Conservation (phyloP, 345 rosid genomes). For the Physaria fendleri region DNA sequence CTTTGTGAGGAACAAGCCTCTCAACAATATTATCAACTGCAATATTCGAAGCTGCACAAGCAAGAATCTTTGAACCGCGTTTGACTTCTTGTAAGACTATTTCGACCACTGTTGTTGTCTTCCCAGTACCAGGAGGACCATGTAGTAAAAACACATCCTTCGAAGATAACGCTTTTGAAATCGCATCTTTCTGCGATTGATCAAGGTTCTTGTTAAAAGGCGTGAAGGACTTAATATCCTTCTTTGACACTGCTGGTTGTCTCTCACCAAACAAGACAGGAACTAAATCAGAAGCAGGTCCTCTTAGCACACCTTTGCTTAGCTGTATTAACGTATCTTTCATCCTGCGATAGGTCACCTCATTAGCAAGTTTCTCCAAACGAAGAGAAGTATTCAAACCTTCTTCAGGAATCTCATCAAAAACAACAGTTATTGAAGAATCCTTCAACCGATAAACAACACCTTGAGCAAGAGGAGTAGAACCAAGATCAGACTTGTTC, state of each 20-base stretch:
- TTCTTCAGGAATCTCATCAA: slow-evolving; percentile 88
- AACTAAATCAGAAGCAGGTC: slow-evolving; percentile 81
- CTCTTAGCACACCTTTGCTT: slow-evolving; percentile 78
- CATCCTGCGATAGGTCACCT: slow-evolving; percentile 94
- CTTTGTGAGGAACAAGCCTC: slow-evolving; percentile 81
- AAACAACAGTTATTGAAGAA: slow-evolving; percentile 80
- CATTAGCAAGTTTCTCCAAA: slow-evolving; percentile 87
- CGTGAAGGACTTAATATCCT: slow-evolving; percentile 39
- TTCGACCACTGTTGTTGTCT: slow-evolving; percentile 96
- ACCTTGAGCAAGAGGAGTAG: slow-evolving; percentile 92
- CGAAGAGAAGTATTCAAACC: slow-evolving; percentile 72
- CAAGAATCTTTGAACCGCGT: slow-evolving; percentile 91
- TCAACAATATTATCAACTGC: slow-evolving; percentile 99
- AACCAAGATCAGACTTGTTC: slow-evolving; percentile 76
- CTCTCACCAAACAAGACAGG: slow-evolving; percentile 91
- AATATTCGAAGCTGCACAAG: slow-evolving; percentile 96
- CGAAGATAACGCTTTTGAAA: slow-evolving; percentile 72
- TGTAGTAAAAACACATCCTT: slow-evolving; percentile 81
- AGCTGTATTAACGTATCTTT: slow-evolving; percentile 79
- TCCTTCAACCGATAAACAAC: slow-evolving; percentile 88
- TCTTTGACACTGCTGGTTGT: slow-evolving; percentile 46
- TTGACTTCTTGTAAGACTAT: slow-evolving; percentile 91
- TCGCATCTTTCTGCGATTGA: slow-evolving; percentile 91
- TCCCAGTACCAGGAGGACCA: slow-evolving; percentile 99
- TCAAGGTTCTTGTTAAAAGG: slow-evolving; percentile 74